Conservation (phyloP, 129 eudicot genomes). For the Centaurea solstitialis region DNA sequence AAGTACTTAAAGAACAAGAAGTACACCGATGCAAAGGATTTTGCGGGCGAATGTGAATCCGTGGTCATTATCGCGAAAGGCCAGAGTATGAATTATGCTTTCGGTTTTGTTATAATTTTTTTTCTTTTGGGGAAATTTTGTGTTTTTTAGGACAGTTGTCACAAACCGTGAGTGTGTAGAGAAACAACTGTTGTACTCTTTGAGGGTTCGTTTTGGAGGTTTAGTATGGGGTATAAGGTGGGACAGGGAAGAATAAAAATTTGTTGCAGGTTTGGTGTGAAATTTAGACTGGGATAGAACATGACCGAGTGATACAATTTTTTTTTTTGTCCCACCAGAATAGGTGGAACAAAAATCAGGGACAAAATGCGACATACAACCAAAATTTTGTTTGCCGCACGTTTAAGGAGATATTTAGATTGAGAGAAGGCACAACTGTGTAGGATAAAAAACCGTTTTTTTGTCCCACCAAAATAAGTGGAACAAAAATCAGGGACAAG, state of each 20-base stretch:
- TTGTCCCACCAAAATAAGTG: not conserved
- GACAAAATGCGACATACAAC: not conserved
- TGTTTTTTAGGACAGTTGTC: not conserved
- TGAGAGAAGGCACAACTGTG: not conserved
- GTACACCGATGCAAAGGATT: slow-evolving; percentile 85
- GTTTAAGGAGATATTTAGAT: not conserved
- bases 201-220: not conserved
- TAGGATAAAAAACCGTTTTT: not conserved
- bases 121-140: not conserved
- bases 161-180: not conserved
- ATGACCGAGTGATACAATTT: not conserved
- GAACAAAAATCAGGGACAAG: not conserved
- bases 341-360: not conserved
- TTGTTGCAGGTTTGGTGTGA: too few species aligned
- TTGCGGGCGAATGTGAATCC: slow-evolving; percentile 92
- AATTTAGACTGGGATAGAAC: not conserved
- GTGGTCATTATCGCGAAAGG: slow-evolving; percentile 97
- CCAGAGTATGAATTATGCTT: slow-evolving; percentile 60
- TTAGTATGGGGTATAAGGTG: not conserved
- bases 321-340: not conserved
- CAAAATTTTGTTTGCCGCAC: not conserved
- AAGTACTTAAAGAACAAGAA: slow-evolving; percentile 62
- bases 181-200: not conserved
- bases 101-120: not conserved
- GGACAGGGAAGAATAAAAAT: not conserved